A percentile compares a stretch with the other conserved stretches of the same genome.
These are phyloP conservation scores for Aspergillus baeticus DNA, from an alignment of 495 filamentous ascomycete genomes.

Conservation along the genomic window DNA sequence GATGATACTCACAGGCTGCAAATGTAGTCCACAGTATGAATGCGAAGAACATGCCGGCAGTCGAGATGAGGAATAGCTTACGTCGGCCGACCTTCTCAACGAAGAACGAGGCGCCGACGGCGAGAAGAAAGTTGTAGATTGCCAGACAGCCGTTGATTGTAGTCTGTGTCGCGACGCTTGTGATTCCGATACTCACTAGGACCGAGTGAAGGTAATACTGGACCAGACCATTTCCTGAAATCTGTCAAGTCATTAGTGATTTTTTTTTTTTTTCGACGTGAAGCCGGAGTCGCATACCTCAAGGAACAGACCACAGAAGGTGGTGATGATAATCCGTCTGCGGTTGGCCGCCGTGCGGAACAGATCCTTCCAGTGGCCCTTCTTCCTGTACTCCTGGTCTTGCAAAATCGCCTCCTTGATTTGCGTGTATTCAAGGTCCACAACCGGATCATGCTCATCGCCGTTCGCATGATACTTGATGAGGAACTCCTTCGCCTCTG, in stretches of 20 bases:
- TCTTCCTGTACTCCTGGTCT: not conserved
- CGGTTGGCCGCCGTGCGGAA: not conserved
- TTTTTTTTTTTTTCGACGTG: too few relatives aligned
- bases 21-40: constrained; percentile 7
- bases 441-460: not conserved
- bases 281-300: not conserved
- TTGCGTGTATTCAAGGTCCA: constrained; percentile 1
- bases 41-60: not conserved
- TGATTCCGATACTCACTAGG: constrained; percentile 1
- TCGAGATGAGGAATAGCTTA: not conserved
- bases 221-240: not conserved
- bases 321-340: constrained; percentile 2
- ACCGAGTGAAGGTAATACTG: not conserved
- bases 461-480: constrained; percentile 2
- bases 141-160: constrained; percentile 1
- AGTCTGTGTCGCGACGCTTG: not conserved
- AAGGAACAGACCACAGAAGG: constrained; percentile 4
- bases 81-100: not conserved
- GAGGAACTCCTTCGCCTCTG: not conserved
- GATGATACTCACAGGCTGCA: constrained; percentile 1
- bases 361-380: constrained; percentile 3
- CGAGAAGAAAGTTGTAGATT: not conserved
- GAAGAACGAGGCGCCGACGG: not conserved
- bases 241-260: too few relatives aligned
- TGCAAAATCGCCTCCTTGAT: constrained; percentile 2